Percentiles rank a stretch among this genome's conserved stretches.
Evolutionary conservation across 257 asterid species (phyloP).

Genomic region (Solanum pennellii): DNA sequence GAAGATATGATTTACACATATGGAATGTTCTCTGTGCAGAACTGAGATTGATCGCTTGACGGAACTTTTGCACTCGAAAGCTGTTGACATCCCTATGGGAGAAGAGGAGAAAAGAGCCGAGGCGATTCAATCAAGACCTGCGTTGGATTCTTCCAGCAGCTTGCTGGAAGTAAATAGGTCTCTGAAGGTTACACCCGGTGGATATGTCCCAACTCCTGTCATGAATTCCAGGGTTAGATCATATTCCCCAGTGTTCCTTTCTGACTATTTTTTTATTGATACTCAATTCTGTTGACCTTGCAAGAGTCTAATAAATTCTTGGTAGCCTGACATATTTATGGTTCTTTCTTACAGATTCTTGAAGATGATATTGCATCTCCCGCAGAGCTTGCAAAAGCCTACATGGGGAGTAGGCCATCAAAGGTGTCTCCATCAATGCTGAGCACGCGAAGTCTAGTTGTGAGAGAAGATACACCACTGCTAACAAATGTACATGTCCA

Average conservation of each 20-base stretch:
- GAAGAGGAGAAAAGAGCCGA: slow-evolving; percentile 16
- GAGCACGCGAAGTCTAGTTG: slow-evolving; percentile 36
- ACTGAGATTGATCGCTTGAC: slow-evolving; percentile 66
- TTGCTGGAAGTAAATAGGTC: slow-evolving; percentile 20
- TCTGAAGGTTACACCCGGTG: slow-evolving; percentile 20
- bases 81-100: slow-evolving; percentile 22
- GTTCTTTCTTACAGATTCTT: slow-evolving; percentile 33
- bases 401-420: slow-evolving; percentile 75
- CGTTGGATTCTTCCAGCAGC: slow-evolving; percentile 14
- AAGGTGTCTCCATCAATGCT: slow-evolving; percentile 55
- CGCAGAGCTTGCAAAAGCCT: slow-evolving; percentile 88
- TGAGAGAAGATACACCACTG: slow-evolving; percentile 31
- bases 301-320: neutral
- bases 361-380: slow-evolving; percentile 70
- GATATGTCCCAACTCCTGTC: slow-evolving; percentile 24
- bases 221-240: slow-evolving; percentile 30
- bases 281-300: neutral
- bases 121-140: slow-evolving; percentile 14
- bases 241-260: neutral
- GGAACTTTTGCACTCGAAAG: slow-evolving; percentile 59
- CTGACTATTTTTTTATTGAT: neutral
- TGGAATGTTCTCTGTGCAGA: slow-evolving; percentile 29
- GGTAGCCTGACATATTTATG: slow-evolving; percentile 6
- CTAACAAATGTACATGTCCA: slow-evolving; percentile 26
- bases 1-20: neutral